Conservation (phyloP, 163 green algal genomes). For the Scenedesmus sp. region DNA sequence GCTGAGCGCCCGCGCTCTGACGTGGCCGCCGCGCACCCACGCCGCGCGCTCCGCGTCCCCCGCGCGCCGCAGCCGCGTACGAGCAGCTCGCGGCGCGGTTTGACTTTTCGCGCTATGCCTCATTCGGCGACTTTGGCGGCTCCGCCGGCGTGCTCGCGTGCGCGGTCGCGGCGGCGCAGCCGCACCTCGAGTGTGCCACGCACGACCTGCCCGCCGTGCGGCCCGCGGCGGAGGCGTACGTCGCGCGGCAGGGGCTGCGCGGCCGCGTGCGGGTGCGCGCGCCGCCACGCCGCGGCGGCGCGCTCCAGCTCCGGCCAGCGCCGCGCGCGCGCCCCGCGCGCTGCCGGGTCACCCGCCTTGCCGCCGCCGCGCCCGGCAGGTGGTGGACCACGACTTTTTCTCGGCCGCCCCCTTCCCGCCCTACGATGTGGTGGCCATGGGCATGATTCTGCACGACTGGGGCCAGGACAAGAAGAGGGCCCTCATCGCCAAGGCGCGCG, state of each 20-base stretch:
- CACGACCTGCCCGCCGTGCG: slow-evolving; percentile 53
- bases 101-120: slow-evolving; percentile 34
- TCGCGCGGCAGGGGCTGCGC: slow-evolving; percentile 28
- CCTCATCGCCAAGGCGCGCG: slow-evolving; percentile 52
- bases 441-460: slow-evolving; percentile 66
- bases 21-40: too few relatives aligned
- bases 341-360: too few relatives aligned
- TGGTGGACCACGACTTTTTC: slow-evolving; percentile 55
- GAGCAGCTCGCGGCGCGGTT: slow-evolving; percentile 11
- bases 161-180: slow-evolving; percentile 43
- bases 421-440: slow-evolving; percentile 53
- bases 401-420: slow-evolving; percentile 26
- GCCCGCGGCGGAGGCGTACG: slow-evolving; percentile 37
- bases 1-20: too few relatives aligned
- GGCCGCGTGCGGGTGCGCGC: slow-evolving; percentile 22
- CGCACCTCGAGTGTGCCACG: slow-evolving; percentile 42
- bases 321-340: too few relatives aligned
- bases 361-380: too few relatives aligned
- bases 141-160: slow-evolving; percentile 47
- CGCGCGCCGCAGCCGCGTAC: slow-evolving; percentile 32
- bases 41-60: too few relatives aligned
- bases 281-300: neutral
- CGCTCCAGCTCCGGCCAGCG: too few relatives aligned
- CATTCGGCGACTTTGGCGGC: slow-evolving; percentile 50
- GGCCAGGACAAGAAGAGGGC: slow-evolving; percentile 51